Percentiles rank a stretch among this genome's conserved stretches.
Conservation (phyloP, 352 stramenopile genomes). For the Phytophthora foliorum region DNA sequence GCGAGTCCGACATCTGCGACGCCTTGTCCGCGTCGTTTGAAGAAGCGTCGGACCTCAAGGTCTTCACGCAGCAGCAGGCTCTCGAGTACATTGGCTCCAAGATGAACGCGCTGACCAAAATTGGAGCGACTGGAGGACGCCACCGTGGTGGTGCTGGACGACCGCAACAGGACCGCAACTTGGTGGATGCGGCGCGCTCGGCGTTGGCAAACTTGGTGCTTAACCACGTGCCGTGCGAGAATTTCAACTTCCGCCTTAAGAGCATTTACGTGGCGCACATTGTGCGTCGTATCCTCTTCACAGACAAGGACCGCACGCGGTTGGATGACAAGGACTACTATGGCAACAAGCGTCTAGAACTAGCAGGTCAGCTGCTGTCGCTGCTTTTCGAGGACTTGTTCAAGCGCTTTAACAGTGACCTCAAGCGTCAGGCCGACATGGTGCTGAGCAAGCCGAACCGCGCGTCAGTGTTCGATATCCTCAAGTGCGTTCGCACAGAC, state of each 20-base stretch:
- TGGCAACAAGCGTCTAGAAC: constrained; percentile 99
- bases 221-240: constrained; percentile 98
- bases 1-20: constrained; percentile 95
- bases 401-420: constrained; percentile 99
- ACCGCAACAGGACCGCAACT: constrained; percentile 58
- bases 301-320: constrained; percentile 87
- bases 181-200: constrained; percentile 97
- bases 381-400: constrained; percentile 99
- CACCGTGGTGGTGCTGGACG: constrained; percentile 43
- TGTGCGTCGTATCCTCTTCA: constrained; percentile 92
- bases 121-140: constrained; percentile 52
- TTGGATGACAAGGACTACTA: constrained; percentile 99
- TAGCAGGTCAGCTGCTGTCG: constrained; percentile 98
- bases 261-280: constrained; percentile 99
- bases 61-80: constrained; percentile 96
- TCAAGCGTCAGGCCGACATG: constrained; percentile 98
- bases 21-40: constrained; percentile 96
- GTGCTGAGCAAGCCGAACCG: constrained; percentile 98
- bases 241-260: constrained; percentile 98
- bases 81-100: constrained; percentile 98
- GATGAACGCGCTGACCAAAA: constrained; percentile 90
- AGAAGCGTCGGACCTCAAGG: constrained; percentile 95
- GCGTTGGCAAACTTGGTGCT: constrained; percentile 98
- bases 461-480: constrained; percentile 98
- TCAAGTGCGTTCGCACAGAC: constrained; percentile 97